Base-by-base conservation (phyloP, 257 asterid species). In the Thymus mandschuricus region DNA sequence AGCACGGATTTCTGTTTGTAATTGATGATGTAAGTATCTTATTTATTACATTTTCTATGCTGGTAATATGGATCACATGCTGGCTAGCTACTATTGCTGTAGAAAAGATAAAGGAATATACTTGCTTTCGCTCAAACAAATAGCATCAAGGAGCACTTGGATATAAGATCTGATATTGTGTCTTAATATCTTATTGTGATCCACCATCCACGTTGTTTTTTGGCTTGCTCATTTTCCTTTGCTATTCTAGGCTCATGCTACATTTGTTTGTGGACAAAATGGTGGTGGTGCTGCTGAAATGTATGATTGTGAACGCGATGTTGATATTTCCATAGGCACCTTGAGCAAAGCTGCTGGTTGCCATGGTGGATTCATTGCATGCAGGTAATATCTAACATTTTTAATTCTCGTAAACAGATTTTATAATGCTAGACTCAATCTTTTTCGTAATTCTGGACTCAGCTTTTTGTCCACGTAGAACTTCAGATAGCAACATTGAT, bases 291-390 rank as follows among this genome's bases (percentile, higher is more conserved):
- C 88, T 1, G 97, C 98, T 50, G 97, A 95, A 84, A 83, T 45
- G 88, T 92, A 89, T 79, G 64, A 84, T 49, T 92, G 99, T 71
- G 97, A 86, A 83, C 76, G 38, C 63, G 94, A 83, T 69, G 96
- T 95, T 44, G 99, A 92, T 79, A 87, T 95, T 70, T 89, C 87
- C 82, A 70, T 95, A 62, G 99, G 99, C 79, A 95, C 98, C 70
- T 80, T 95, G 74, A 92, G 98, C 81, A 95, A 95, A 80, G 98
- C 99, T 71, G 96, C 95, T 10, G 99, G 99, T 76, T 95, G 99
- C 87, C 96, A 89, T 52, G 98, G 99, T 59, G 99, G 99, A 78
- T 95, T 89, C 82, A 86, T 95, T 66, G 97, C 98, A 63, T 88
- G 98, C 96, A 92, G 97, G 99, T 95, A 80, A 57, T 48, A 5